Evolutionary conservation across 148 eudicot genomes (phyloP), one percentile per base, ranked within the genome.

Genomic region (Agrostemma githago): DNA sequence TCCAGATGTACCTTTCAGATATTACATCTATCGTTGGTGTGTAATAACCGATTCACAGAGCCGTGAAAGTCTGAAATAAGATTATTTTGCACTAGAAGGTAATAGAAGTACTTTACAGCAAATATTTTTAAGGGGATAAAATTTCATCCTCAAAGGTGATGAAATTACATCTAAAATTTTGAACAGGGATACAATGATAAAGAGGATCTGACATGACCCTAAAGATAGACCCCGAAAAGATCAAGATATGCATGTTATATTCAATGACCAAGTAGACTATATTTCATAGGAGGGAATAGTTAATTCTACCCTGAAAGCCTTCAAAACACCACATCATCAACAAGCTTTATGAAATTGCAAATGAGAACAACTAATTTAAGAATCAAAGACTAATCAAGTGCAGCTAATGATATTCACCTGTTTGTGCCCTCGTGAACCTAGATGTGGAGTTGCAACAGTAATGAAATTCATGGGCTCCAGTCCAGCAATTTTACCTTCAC

Each of bases 401-500:
- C 16, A 65, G 62, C 48, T 40, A n/a, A 53, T 51, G 20, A 53
- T 74, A 62, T 39, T 54, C 43, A 91, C 98, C 97, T 93, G 98
- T 83, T 73, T 89, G 86, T 91, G 87, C 70, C 98, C 98, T 70
- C 92, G 88, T 56, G 95, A 89, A 74, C 98, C 98, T 73, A 93
- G 85, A 82, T 91, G 98, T 37, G 98, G 97, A 75, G 97, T 91
- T 72, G 98, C 98, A 84, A 91, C 87, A 67, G 98, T 91, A 65
- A 93, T 80, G 66, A 91, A 93, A 67, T 93, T 93, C 85, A 93
- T 78, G 46, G 97, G 95, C 80, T 91, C 88, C 78, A 93, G 77
- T 61, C 92, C 90, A 85, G 89, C 98, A 74, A 91, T 80, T 77
- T 51, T 86, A 82, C 84, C 88, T 72, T 77, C 76, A 76, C 17